Evolutionary conservation across 2,329 filamentous ascomycete species (phyloP).

Genomic region (Colletotrichum siamense): DNA sequence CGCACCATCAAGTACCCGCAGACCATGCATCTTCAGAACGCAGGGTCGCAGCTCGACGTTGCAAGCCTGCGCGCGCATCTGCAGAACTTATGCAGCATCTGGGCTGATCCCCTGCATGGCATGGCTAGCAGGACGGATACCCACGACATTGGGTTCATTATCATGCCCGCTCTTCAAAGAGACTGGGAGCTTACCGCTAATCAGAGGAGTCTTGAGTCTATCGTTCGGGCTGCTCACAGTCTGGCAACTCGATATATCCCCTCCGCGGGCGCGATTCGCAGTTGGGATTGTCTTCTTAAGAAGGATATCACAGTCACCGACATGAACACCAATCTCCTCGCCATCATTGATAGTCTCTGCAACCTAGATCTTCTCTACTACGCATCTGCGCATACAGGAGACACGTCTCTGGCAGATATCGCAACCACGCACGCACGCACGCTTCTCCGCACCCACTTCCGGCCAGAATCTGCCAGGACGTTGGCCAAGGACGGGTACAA

Average conservation of each 20-base stretch:
- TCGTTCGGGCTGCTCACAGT: conserved; percentile 48
- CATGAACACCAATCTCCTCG: conserved; percentile 35
- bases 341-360: conserved; percentile 49
- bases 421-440: conserved; percentile 45
- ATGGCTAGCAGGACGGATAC: conserved; percentile 52
- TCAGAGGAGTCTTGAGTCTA: conserved; percentile 39
- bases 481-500: conserved; percentile 20
- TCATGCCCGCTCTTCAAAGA: conserved; percentile 50
- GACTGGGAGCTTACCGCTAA: conserved; percentile 53
- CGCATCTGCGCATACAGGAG: conserved; percentile 36
- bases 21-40: neutral
- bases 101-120: conserved; percentile 38
- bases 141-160: conserved; percentile 61
- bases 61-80: neutral
- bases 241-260: conserved; percentile 47
- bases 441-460: conserved; percentile 42
- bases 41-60: neutral
- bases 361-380: conserved; percentile 45
- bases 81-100: conserved; percentile 29
- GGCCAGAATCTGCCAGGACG: conserved; percentile 28
- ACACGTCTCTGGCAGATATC: conserved; percentile 33
- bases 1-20: conserved; percentile 34
- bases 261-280: conserved; percentile 48
- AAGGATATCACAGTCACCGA: conserved; percentile 31
- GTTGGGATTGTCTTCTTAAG: conserved; percentile 48